These are phyloP conservation scores for Xanthoparmelia taractica DNA, from an alignment of 495 filamentous ascomycete genomes.

Conservation along the genomic window DNA sequence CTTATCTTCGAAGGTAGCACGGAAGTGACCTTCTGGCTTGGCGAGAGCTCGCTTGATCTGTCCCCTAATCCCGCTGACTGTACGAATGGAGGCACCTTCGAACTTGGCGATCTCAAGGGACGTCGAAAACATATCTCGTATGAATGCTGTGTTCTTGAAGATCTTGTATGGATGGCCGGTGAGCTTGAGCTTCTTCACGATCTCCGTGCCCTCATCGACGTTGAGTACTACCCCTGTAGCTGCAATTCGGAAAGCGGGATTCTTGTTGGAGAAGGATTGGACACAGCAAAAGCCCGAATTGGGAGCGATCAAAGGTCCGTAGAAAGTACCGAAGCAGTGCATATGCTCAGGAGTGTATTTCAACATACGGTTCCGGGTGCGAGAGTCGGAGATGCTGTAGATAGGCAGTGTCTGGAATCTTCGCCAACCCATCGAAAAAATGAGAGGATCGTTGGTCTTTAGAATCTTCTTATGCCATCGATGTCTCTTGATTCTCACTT, in stretches of 20 bases:
- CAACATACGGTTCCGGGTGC: slow-evolving; percentile 90
- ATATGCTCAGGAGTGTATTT: slow-evolving; percentile 98
- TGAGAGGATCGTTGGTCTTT: slow-evolving; percentile 93
- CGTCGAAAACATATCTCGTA: slow-evolving; percentile 96
- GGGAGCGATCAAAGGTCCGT: slow-evolving; percentile 86
- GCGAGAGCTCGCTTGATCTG: slow-evolving; percentile 90
- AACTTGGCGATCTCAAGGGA: slow-evolving; percentile 95
- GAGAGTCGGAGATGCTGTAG: slow-evolving; percentile 88
- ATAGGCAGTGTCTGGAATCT: slow-evolving; percentile 87
- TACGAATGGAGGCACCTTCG: slow-evolving; percentile 89
- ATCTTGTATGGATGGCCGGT: slow-evolving; percentile 91
- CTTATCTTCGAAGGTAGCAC: slow-evolving; percentile 97
- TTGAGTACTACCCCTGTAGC: slow-evolving; percentile 87
- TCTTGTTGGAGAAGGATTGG: slow-evolving; percentile 81
- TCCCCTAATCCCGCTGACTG: slow-evolving; percentile 88
- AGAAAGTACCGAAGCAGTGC: slow-evolving; percentile 95
- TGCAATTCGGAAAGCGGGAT: slow-evolving; percentile 84
- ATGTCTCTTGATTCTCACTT: slow-evolving; percentile 92
- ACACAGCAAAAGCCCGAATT: slow-evolving; percentile 94
- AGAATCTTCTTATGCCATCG: slow-evolving; percentile 99
- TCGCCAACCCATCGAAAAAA: slow-evolving; percentile 96
- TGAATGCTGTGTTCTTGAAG: slow-evolving; percentile 98
- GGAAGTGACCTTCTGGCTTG: slow-evolving; percentile 89
- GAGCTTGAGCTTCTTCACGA: slow-evolving; percentile 98
- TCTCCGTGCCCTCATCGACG: slow-evolving; percentile 89